These are phyloP conservation scores for Aspergillus chevalieri DNA, from an alignment of 2,329 filamentous ascomycete genomes.

Conservation along the genomic window DNA sequence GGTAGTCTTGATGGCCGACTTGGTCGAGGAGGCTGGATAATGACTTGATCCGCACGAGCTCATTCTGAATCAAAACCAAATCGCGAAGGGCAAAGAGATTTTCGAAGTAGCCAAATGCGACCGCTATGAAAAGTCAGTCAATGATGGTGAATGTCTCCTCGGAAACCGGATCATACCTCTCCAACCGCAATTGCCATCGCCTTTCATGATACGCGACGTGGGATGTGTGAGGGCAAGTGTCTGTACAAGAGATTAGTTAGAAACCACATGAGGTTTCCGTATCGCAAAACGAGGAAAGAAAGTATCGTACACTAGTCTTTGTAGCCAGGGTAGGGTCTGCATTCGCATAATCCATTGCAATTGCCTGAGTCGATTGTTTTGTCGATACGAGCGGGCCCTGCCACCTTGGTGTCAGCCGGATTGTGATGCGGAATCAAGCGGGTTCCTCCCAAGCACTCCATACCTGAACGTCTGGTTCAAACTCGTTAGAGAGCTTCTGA, in stretches of 20 bases:
- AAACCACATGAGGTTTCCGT: slow-evolving; percentile 4
- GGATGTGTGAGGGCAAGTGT: slow-evolving; percentile 76
- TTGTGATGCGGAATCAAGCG: slow-evolving; percentile 1
- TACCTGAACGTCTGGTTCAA: slow-evolving; percentile 53
- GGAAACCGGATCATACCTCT: slow-evolving; percentile 62
- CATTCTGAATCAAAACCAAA: slow-evolving; percentile 58
- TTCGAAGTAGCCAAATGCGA: slow-evolving; percentile 91
- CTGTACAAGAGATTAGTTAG: slow-evolving; percentile 42
- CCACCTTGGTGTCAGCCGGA: slow-evolving; percentile 18
- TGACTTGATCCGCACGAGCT: slow-evolving; percentile 64
- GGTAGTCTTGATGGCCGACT: slow-evolving; percentile 60
- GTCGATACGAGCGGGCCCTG: slow-evolving; percentile 80
- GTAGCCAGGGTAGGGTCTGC: slow-evolving; percentile 78
- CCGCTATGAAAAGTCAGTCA: slow-evolving; percentile 52
- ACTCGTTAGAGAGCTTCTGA: slow-evolving; percentile 57
- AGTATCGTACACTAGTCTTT: slow-evolving; percentile 66
- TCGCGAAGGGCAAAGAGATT: slow-evolving; percentile 65
- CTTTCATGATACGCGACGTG: slow-evolving; percentile 78
- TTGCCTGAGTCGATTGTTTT: slow-evolving; percentile 67
- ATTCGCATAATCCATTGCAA: slow-evolving; percentile 80
- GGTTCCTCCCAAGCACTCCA: slow-evolving; percentile 16
- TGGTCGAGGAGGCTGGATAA: slow-evolving; percentile 65
- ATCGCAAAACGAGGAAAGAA: not conserved
- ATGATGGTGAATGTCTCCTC: not conserved
- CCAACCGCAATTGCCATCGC: slow-evolving; percentile 97